Evolutionary conservation across 1,284 basidiomycete genomes (phyloP), one percentile per base, ranked within the genome.

Genomic region (Rhodofomes roseus): DNA sequence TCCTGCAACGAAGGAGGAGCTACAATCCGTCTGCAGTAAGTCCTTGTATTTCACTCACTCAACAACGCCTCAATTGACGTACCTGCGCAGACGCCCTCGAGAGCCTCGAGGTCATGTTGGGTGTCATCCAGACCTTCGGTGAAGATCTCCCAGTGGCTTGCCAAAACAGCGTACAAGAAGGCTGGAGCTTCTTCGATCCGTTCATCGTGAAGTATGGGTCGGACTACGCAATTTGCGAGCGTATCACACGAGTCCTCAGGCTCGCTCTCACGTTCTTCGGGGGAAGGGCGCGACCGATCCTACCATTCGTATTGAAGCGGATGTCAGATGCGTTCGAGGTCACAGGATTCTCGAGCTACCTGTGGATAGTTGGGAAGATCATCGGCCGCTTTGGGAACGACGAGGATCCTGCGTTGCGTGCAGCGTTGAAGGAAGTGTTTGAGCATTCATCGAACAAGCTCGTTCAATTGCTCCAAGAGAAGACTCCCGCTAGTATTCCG

Each of bases 341-440:
- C 18, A 93, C 93, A 0, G 93, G 92, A 0, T 89, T 89, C 68
- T 85, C 96, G 0, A 90, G 92, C 65, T 98, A 95, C 74, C 74
- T 98, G 14, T 99, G 97, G 97, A 95, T 99, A 63, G 86, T 88
- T 18, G 91, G 94, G 53, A 97, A 97, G 73, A 76, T 91, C 23
- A 81, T 94, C 14, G 79, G 80, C 37, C 81, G 83, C 63, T 96
- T 92, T 71, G 91, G 89, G 37, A 78, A 86, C 58, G 81, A 87
- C 65, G 80, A 83, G 54, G 77, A 84, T 65, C 66, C 76, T 9
- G 65, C 71, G 39, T 71, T 92, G 25, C 83, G 81, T 34, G 76
- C 73, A 12, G 77, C 87, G 5, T 83, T 92, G 64, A 77, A 80
- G 60, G 80, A 81, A 31, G 75, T 89, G n/a, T 93, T 89, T 67